These are phyloP conservation scores for Cryptosporidium baileyi DNA, from an alignment of 169 alveolate species.

Conservation along the genomic window DNA sequence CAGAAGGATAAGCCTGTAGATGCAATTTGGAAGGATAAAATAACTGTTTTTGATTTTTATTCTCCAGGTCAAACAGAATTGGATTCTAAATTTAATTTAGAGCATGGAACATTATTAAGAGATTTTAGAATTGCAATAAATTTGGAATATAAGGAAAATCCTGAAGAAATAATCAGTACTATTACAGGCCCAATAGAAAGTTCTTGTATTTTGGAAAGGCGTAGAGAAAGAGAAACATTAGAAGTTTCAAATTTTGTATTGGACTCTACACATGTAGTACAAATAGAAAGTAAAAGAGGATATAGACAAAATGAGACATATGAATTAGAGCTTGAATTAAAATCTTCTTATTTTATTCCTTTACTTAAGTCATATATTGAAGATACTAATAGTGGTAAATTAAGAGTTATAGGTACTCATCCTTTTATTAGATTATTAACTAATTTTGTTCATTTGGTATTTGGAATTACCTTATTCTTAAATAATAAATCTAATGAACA, in stretches of 20 bases:
- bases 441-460: constrained; percentile 33
- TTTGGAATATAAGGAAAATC: constrained; percentile 53
- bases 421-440: constrained; percentile 32
- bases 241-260: constrained; percentile 54
- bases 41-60: constrained; percentile 61
- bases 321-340: constrained; percentile 59
- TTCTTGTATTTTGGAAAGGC: constrained; percentile 32
- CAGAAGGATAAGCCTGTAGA: constrained; percentile 53
- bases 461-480: constrained; percentile 56
- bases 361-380: constrained; percentile 43
- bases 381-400: constrained; percentile 31
- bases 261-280: constrained; percentile 53
- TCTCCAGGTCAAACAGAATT: constrained; percentile 46
- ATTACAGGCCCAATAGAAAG: constrained; percentile 44
- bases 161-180: neutral
- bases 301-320: constrained; percentile 51
- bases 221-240: constrained; percentile 53
- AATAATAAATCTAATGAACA: constrained; percentile 40
- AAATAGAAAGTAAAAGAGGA: constrained; percentile 54
- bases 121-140: constrained; percentile 64
- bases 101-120: constrained; percentile 6
- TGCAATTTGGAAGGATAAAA: constrained; percentile 59
- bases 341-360: constrained; percentile 46
- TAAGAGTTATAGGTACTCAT: constrained; percentile 43
- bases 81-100: neutral